These are phyloP conservation scores for Candida stauntonica DNA, from an alignment of 805 yeast species.

Conservation along the genomic window DNA sequence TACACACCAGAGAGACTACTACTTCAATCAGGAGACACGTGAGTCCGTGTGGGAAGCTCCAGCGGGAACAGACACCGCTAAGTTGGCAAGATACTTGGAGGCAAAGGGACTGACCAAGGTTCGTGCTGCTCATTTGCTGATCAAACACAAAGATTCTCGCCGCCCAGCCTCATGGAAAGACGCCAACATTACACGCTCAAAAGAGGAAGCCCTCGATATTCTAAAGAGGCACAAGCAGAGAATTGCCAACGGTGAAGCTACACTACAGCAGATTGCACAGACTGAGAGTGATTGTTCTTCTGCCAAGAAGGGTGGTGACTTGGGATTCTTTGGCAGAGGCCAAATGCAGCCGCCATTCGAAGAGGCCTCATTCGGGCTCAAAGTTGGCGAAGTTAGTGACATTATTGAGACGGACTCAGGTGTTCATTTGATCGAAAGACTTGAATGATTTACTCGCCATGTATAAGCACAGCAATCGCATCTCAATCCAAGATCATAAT, in stretches of 20 bases:
- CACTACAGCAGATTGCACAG: conserved; percentile 67
- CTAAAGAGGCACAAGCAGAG: conserved; percentile 52
- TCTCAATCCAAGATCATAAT: no score
- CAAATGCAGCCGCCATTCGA: conserved; percentile 96
- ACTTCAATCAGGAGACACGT: conserved; percentile 60
- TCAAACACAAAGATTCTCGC: conserved; percentile 80
- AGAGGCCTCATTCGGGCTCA: conserved; percentile 74
- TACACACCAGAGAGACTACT: conserved; percentile 83
- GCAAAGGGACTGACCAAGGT: conserved; percentile 55
- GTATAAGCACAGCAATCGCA: no score
- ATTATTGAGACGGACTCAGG: conserved; percentile 90
- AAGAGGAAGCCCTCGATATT: conserved; percentile 77
- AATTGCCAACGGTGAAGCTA: conserved; percentile 59
- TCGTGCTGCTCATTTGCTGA: conserved; percentile 73
- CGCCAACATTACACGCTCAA: conserved; percentile 66
- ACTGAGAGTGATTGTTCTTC: conserved; percentile 89
- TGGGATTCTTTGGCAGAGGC: conserved; percentile 84
- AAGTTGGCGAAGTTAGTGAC: conserved; percentile 78
- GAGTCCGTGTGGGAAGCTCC: conserved; percentile 93
- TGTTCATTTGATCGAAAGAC: conserved; percentile 81
- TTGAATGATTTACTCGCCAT: conserved; percentile 40
- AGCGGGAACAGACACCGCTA: conserved; percentile 63
- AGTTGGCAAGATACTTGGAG: conserved; percentile 53
- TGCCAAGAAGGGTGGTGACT: conserved; percentile 84
- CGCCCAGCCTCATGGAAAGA: conserved; percentile 92